phyloP scores from a whole-genome alignment of 1,284 basidiomycete genomes.

The Ustilago lituana region DNA sequence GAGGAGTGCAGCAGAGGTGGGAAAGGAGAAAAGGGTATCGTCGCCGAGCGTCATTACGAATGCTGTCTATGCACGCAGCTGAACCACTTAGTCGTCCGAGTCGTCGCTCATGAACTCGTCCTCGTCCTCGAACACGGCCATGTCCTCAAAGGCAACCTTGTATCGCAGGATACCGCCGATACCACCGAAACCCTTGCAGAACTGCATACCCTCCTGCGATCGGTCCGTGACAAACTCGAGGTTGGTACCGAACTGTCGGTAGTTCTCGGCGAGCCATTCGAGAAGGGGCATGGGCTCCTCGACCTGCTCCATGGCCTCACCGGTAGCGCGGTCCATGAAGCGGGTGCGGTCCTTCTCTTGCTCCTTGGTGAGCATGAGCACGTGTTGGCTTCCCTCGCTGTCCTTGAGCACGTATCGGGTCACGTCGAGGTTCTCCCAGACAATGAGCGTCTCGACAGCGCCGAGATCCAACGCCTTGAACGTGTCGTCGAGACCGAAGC shows the following conservation, averaged over 20 bases:
- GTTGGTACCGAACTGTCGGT: slow-evolving; percentile 94
- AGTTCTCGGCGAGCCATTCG: slow-evolving; percentile 97
- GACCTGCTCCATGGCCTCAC: slow-evolving; percentile 90
- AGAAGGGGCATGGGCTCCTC: slow-evolving; percentile 64
- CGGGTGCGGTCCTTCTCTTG: slow-evolving; percentile 79
- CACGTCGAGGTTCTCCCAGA: slow-evolving; percentile 84
- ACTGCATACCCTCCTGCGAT: slow-evolving; percentile 97
- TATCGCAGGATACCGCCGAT: slow-evolving; percentile 88
- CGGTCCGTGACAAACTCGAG: slow-evolving; percentile 74
- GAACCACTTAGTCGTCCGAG: slow-evolving; percentile 49
- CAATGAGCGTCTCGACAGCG: slow-evolving; percentile 94
- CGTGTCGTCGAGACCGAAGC: slow-evolving; percentile 97
- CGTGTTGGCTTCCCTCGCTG: slow-evolving; percentile 54
- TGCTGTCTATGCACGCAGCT: not conserved
- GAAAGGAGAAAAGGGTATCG: slow-evolving; percentile 9
- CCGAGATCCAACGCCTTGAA: slow-evolving; percentile 96
- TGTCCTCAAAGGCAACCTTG: slow-evolving; percentile 66
- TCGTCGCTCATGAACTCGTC: slow-evolving; percentile 66
- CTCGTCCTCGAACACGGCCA: slow-evolving; percentile 65
- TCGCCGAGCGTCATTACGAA: slow-evolving; percentile 1
- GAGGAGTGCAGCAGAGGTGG: not conserved
- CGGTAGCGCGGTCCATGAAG: slow-evolving; percentile 93
- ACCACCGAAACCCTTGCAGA: slow-evolving; percentile 98
- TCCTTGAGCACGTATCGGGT: slow-evolving; percentile 62
- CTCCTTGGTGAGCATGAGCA: slow-evolving; percentile 64